Conservation (phyloP, 768 basidiomycete species). For the Gyrodon lividus region DNA sequence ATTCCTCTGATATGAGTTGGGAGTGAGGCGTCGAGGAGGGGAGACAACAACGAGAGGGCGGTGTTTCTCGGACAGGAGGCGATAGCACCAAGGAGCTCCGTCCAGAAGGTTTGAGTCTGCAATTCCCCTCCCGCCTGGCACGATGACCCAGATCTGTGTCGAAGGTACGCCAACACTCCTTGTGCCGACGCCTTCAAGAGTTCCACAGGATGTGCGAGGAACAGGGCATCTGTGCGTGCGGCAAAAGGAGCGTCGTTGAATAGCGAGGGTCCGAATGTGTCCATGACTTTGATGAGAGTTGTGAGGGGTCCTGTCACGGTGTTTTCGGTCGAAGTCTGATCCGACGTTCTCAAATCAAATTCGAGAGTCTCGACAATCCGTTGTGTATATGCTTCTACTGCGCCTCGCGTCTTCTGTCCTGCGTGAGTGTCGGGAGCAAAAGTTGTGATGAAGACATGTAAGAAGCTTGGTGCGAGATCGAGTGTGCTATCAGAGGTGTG, state of each 20-base stretch:
- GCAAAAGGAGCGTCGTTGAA: slow-evolving; percentile 45
- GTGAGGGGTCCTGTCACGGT: slow-evolving; percentile 24
- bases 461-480: slow-evolving; percentile 41
- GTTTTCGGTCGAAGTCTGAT: background rate
- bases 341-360: slow-evolving; percentile 7
- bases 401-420: slow-evolving; percentile 9
- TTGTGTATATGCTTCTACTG: slow-evolving; percentile 16
- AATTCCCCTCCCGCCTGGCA: slow-evolving; percentile 6
- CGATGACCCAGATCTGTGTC: slow-evolving; percentile 14
- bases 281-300: slow-evolving; percentile 41
- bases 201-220: slow-evolving; percentile 36
- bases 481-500: background rate
- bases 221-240: slow-evolving; percentile 43
- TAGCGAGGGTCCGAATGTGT: slow-evolving; percentile 50
- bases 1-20: slow-evolving; percentile 47
- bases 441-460: slow-evolving; percentile 44
- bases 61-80: slow-evolving; percentile 30
- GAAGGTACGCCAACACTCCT: slow-evolving; percentile 53
- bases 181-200: slow-evolving; percentile 42
- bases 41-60: slow-evolving; percentile 43
- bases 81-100: slow-evolving; percentile 41
- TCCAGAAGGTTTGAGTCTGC: slow-evolving; percentile 22
- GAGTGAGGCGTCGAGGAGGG: slow-evolving; percentile 37
- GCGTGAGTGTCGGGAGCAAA: slow-evolving; percentile 26
- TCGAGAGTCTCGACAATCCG: slow-evolving; percentile 27